Conservation (phyloP, 2,329 filamentous ascomycete genomes). For the Penicillium polonicum region DNA sequence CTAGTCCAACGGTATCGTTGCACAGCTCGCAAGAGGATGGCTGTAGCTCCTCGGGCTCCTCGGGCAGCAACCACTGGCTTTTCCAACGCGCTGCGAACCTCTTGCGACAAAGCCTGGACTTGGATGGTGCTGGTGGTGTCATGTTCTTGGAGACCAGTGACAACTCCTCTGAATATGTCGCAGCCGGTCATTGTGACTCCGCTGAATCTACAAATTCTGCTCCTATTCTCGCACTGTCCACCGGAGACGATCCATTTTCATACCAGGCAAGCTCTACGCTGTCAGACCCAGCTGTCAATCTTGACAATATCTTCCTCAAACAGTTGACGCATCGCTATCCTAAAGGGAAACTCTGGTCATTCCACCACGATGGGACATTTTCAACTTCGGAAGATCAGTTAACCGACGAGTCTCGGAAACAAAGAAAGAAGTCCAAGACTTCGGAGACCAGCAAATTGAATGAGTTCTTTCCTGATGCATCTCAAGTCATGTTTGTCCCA, state of each 20-base stretch:
- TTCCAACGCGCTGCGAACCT: constrained; percentile 23
- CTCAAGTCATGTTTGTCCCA: constrained; percentile 30
- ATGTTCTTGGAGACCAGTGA: constrained; percentile 11
- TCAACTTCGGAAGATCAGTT: constrained; percentile 18
- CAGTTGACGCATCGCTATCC: constrained; percentile 14
- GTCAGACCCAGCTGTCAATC: constrained; percentile 7
- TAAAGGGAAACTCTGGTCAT: constrained; percentile 18
- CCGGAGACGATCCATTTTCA: constrained; percentile 1
- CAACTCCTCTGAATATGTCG: constrained; percentile 3
- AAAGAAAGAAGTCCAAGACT: neutral
- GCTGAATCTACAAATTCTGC: constrained; percentile 3
- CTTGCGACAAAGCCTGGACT: constrained; percentile 19
- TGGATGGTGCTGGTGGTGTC: constrained; percentile 14
- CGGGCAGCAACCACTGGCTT: constrained; percentile 16
- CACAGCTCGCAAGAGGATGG: neutral
- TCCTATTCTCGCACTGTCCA: constrained; percentile 14
- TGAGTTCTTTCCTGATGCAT: constrained; percentile 24
- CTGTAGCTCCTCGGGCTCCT: neutral
- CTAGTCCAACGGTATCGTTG: neutral
- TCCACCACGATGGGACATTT: constrained; percentile 16
- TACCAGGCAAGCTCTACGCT: neutral
- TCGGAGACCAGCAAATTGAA: constrained; percentile 12
- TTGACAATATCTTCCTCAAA: constrained; percentile 14
- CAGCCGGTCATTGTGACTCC: constrained; percentile 6
- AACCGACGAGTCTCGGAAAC: constrained; percentile 47